Percentiles rank a stretch among this genome's conserved stretches.
phyloP scores from a whole-genome alignment of 306 rosid species.

The Cicer judaicum region DNA sequence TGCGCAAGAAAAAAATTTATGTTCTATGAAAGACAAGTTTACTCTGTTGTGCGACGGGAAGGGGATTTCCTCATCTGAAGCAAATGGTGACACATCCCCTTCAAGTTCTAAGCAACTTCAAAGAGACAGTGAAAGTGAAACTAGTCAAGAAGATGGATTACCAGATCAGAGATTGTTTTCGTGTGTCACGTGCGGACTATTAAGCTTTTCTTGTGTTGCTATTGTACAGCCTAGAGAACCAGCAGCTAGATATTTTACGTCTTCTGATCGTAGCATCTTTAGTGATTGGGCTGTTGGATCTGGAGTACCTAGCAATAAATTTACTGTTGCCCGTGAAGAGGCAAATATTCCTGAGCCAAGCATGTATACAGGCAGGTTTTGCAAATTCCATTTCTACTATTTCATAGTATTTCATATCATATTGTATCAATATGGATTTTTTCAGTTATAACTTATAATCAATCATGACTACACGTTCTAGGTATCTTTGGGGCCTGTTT shows the following conservation, averaged over 20 bases:
- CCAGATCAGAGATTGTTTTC: slow-evolving; percentile 94
- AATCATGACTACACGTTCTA: slow-evolving; percentile 24
- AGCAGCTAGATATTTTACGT: slow-evolving; percentile 87
- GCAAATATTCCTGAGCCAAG: slow-evolving; percentile 50
- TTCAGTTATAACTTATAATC: slow-evolving; percentile 36
- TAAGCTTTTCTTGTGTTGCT: slow-evolving; percentile 94
- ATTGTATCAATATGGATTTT: slow-evolving; percentile 32
- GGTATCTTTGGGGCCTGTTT: slow-evolving; percentile 28
- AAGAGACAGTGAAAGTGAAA: slow-evolving; percentile 52
- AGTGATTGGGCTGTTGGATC: slow-evolving; percentile 83
- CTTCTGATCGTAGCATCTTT: slow-evolving; percentile 90
- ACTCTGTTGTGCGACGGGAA: slow-evolving; percentile 57
- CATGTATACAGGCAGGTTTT: slow-evolving; percentile 62
- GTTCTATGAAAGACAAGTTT: slow-evolving; percentile 65
- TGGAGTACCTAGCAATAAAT: slow-evolving; percentile 57
- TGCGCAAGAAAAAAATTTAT: slow-evolving; percentile 57
- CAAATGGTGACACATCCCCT: slow-evolving; percentile 46
- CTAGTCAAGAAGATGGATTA: slow-evolving; percentile 60
- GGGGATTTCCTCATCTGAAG: slow-evolving; percentile 53
- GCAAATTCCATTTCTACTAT: slow-evolving; percentile 26
- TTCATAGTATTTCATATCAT: slow-evolving; percentile 36
- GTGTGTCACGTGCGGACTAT: slow-evolving; percentile 93
- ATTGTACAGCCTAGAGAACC: slow-evolving; percentile 86
- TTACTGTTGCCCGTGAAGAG: slow-evolving; percentile 48
- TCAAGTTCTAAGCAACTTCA: slow-evolving; percentile 57